phyloP scores from a whole-genome alignment of 2,329 filamentous ascomycete genomes.

The Colletotrichum sp. region DNA sequence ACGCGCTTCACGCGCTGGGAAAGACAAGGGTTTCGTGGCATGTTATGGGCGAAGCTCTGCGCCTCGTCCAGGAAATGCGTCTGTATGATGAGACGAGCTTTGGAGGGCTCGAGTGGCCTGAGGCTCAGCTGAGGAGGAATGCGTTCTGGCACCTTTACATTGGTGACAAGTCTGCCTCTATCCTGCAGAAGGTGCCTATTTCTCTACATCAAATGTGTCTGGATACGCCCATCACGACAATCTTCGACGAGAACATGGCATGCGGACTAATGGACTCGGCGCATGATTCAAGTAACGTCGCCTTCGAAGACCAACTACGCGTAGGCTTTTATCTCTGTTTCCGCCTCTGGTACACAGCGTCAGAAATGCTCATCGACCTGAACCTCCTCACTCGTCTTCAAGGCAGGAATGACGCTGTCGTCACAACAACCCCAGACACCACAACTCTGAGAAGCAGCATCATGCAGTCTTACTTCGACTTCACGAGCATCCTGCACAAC shows the following conservation, averaged over 20 bases:
- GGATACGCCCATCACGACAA: slow-evolving; percentile 41
- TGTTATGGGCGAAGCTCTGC: slow-evolving; percentile 47
- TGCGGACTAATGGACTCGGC: neutral
- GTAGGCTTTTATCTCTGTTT: neutral
- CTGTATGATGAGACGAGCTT: slow-evolving; percentile 44
- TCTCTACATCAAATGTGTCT: slow-evolving; percentile 49
- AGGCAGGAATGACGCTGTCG: neutral
- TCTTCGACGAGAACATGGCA: neutral
- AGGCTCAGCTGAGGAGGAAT: slow-evolving; percentile 41
- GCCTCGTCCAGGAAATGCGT: slow-evolving; percentile 47
- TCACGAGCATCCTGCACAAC: slow-evolving; percentile 24
- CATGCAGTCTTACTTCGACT: slow-evolving; percentile 25
- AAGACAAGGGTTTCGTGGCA: slow-evolving; percentile 50
- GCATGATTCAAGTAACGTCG: neutral
- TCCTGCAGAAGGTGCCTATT: slow-evolving; percentile 45
- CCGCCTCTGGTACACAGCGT: neutral
- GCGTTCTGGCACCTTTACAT: slow-evolving; percentile 45
- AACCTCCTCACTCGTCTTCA: neutral
- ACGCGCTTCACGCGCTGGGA: slow-evolving; percentile 47
- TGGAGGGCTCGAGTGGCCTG: slow-evolving; percentile 35
- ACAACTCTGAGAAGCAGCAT: slow-evolving; percentile 21
- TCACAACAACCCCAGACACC: neutral
- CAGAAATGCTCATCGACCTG: slow-evolving; percentile 7
- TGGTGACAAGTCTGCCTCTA: slow-evolving; percentile 43
- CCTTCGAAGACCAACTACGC: neutral